Evolutionary conservation across 2,329 filamentous ascomycete genomes (phyloP).

Genomic region (Fusarium decemcellulare): DNA sequence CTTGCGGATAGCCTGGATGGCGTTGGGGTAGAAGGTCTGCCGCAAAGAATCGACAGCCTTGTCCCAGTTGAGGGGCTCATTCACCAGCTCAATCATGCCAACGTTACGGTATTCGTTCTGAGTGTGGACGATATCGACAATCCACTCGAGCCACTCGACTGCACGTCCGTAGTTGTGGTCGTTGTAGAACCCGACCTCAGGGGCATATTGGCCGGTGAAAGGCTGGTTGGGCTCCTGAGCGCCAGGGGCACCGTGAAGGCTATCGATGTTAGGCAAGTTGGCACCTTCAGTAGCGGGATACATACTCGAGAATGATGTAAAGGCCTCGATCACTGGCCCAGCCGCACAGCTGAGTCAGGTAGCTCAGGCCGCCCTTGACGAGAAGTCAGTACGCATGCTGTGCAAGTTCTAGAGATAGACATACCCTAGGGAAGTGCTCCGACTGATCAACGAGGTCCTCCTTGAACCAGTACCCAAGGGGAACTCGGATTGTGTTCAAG

Average conservation of each 20-base stretch:
- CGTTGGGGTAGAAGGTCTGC: conserved; percentile 39
- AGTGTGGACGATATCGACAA: conserved; percentile 66
- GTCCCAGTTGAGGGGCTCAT: conserved; percentile 42
- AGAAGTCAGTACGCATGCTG: neutral
- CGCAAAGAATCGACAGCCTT: conserved; percentile 37
- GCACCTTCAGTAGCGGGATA: accelerated
- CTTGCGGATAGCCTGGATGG: conserved; percentile 58
- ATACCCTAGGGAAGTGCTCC: conserved; percentile 63
- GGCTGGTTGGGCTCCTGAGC: conserved; percentile 62
- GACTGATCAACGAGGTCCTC: conserved; percentile 63
- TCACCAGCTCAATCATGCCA: conserved; percentile 68
- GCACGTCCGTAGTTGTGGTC: conserved; percentile 70
- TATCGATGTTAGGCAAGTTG: neutral
- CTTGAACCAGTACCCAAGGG: conserved; percentile 69
- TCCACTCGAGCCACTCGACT: conserved; percentile 68
- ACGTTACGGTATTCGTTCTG: conserved; percentile 66
- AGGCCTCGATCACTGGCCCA: conserved; percentile 64
- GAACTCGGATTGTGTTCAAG: conserved; percentile 68
- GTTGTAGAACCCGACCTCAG: conserved; percentile 66
- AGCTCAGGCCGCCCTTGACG: conserved; percentile 56
- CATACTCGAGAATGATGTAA: conserved; percentile 66
- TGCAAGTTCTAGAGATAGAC: neutral
- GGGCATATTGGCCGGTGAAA: conserved; percentile 59
- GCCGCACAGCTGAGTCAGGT: conserved; percentile 61
- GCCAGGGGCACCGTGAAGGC: conserved; percentile 64